A percentile compares a stretch with the other conserved stretches of the same genome.
These are phyloP conservation scores for Dryadomyces sulphureus DNA, from an alignment of 2,329 filamentous ascomycete genomes.

Conservation along the genomic window DNA sequence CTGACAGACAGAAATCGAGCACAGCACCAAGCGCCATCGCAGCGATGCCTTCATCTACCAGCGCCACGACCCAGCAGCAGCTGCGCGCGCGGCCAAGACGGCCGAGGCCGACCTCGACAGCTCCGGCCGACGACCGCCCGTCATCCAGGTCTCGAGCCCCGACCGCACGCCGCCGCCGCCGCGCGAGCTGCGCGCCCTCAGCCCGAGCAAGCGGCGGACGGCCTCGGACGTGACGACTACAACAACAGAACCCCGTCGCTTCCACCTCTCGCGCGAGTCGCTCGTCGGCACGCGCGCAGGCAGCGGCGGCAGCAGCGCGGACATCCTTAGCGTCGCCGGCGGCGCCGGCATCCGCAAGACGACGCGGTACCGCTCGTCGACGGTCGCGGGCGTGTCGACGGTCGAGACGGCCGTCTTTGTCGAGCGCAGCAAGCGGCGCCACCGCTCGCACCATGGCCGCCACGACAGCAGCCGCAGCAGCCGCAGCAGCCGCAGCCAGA, in stretches of 20 bases:
- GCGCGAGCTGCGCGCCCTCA: background rate
- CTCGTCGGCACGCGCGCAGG: constrained; percentile 13
- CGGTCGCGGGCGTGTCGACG: background rate
- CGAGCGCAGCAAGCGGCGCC: constrained; percentile 29
- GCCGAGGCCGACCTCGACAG: constrained; percentile 15
- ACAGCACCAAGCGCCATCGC: constrained; percentile 36
- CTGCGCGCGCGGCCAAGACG: constrained; percentile 3
- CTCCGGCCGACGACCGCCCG: constrained; percentile 9
- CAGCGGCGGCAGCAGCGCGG: constrained; percentile 16
- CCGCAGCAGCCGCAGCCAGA: background rate
- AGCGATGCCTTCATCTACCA: constrained; percentile 41
- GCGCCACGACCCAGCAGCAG: constrained; percentile 23
- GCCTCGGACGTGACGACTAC: background rate
- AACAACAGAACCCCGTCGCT: constrained; percentile 29
- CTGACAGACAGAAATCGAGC: constrained; percentile 23
- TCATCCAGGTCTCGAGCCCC: constrained; percentile 32
- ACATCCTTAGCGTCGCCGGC: constrained; percentile 14
- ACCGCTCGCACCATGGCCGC: constrained; percentile 3
- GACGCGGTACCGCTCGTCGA: background rate
- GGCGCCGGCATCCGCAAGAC: constrained; percentile 22
- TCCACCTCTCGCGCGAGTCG: constrained; percentile 32
- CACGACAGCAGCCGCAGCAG: constrained; percentile 12
- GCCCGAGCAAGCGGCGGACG: background rate
- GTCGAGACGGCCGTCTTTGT: constrained; percentile 35
- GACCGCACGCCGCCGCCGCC: constrained; percentile 15